These are phyloP conservation scores for Cicer chorassanicum DNA, from an alignment of 306 rosid species.

Conservation along the genomic window DNA sequence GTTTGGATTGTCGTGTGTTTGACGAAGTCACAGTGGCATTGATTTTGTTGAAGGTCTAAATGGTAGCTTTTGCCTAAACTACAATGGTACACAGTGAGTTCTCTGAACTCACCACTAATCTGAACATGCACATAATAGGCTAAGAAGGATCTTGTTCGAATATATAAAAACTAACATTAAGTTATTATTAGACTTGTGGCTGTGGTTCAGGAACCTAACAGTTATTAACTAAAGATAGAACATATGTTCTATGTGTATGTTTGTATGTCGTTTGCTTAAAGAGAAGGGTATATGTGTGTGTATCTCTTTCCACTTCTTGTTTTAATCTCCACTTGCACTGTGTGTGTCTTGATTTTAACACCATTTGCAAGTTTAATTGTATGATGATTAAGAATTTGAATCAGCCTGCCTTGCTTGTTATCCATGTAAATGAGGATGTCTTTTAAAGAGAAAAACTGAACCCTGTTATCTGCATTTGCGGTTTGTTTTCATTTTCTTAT, in stretches of 20 bases:
- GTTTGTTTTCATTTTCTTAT: conserved; percentile 4
- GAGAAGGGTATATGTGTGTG: neutral
- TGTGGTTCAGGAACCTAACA: too few relatives aligned
- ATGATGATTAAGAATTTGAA: conserved; percentile 2
- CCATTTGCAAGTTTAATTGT: neutral
- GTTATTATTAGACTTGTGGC: too few relatives aligned
- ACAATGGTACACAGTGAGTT: too few relatives aligned
- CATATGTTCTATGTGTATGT: neutral
- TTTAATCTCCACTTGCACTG: conserved; percentile 23
- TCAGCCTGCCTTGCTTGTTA: conserved; percentile 14
- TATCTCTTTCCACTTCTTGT: conserved; percentile 14
- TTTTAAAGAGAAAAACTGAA: conserved; percentile 3
- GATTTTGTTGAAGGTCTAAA: too few relatives aligned
- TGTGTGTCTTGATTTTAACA: conserved; percentile 10
- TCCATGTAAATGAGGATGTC: conserved; percentile 1
- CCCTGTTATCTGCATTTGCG: neutral
- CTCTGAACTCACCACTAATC: too few relatives aligned
- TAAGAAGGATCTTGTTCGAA: conserved; percentile 6
- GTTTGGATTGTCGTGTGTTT: too few relatives aligned
- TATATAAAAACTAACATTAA: neutral
- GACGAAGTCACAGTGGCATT: too few relatives aligned
- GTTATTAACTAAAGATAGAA: neutral
- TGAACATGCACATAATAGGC: neutral
- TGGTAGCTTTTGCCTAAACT: too few relatives aligned
- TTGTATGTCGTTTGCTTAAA: conserved; percentile 7